These are phyloP conservation scores for Kwoniella botswanensis DNA, from an alignment of 768 basidiomycete species.

Conservation along the genomic window DNA sequence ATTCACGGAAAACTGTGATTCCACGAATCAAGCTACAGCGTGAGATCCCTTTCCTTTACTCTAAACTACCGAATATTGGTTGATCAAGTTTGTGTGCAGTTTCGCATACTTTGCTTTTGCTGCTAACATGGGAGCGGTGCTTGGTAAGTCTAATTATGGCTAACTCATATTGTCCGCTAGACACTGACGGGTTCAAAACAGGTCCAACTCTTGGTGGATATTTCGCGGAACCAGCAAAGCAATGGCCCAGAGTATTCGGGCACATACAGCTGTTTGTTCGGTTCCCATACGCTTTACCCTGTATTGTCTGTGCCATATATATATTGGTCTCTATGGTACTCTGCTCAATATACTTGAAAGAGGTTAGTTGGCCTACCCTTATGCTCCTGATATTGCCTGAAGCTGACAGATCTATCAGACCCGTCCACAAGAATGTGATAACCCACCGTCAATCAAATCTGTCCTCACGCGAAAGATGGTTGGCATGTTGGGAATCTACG, in stretches of 20 bases:
- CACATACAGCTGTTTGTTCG: slow-evolving; percentile 18
- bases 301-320: slow-evolving; percentile 29
- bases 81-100: slow-evolving; percentile 12
- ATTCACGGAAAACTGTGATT: slow-evolving; percentile 33
- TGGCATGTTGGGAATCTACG: slow-evolving; percentile 26
- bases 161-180: neutral
- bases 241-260: slow-evolving; percentile 30
- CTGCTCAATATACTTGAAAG: slow-evolving; percentile 26
- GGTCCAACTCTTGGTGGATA: slow-evolving; percentile 35
- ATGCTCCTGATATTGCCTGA: neutral
- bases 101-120: slow-evolving; percentile 39
- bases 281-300: slow-evolving; percentile 32
- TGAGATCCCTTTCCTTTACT: neutral
- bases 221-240: slow-evolving; percentile 31
- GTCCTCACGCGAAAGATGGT: slow-evolving; percentile 25
- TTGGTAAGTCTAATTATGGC: slow-evolving; percentile 10
- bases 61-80: neutral
- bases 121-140: slow-evolving; percentile 31
- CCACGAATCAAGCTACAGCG: slow-evolving; percentile 30
- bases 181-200: neutral
- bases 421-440: slow-evolving; percentile 32
- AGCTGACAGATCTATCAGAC: slow-evolving; percentile 16
- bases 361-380: slow-evolving; percentile 19
- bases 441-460: slow-evolving; percentile 21
- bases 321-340: slow-evolving; percentile 27